Evolutionary conservation across 2,329 filamentous ascomycete species (phyloP), one percentile per base, ranked within the genome.

Genomic region (Fusarium gaditjirri): DNA sequence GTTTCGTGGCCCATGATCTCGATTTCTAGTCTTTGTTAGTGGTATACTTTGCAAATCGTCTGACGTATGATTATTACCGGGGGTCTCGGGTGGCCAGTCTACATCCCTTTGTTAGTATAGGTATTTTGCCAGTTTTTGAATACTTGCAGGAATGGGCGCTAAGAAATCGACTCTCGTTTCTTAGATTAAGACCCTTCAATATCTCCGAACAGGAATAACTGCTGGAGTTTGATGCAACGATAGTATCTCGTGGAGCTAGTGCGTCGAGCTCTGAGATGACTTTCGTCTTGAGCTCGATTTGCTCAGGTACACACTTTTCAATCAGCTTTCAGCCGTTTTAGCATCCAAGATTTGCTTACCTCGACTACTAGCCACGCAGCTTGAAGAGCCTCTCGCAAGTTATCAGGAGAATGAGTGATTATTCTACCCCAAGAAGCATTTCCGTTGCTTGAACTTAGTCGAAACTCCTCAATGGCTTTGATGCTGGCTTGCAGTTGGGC

Each of bases 181-280:
- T 79, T 14, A 85, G 50, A 0, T 68, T 68, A 27, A 85, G 58
- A 0, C 77, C 78, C 3, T 82, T 74, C 1, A 84, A 65, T n/a
- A 86, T 84, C 54, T 85, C 83, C 0, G 77, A 76, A 25, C 83
- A 84, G 11, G 81, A 80, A 68, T 84, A 85, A 55, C 84, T 85
- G 63, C 84, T 85, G 2, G 84, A 86, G 57, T 86, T 86, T 1
- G 83, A 84, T 1, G 82, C 84, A 47, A 86, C 80, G 10, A 85
- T 82, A 0, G 80, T 81, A 2, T 81, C 77, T 1, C 75, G 62
- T 1, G 76, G 72, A 1, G 84, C 79, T 4, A 82, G 50, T 2
- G 76, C 62, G 68, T 85, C 84, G 5, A 86, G 75, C 27, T 85
- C 72, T 1, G 65, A 46, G 29, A 86, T 80, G 8, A 84, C 75